Base-by-base conservation (phyloP, 345 rosid species). In the Salix suchowensis region DNA sequence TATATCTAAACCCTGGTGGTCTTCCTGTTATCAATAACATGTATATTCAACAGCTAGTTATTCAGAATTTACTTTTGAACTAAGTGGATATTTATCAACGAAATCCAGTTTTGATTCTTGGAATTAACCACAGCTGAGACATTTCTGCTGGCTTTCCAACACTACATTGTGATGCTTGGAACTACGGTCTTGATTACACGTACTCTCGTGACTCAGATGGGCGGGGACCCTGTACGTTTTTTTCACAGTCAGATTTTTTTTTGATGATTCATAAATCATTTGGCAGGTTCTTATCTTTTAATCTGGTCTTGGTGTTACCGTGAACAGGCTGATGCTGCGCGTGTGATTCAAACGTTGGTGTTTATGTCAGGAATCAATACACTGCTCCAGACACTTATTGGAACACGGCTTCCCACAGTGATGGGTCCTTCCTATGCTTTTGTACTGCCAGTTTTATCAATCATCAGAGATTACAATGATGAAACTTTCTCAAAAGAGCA, bases 291-390 rank as follows among this genome's bases (percentile, higher is more conserved):
- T 72, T 64, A 21, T 69, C 21, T 15, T 18, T 19, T 65, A 62
- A 24, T 67, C 62, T 66, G 44, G 34, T 70, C 74, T 66, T 62
- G 73, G 40, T 79, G 23, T 71, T 71, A 19, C 14, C 75, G 34
- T 74, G 72, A 82, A 58, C 86, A 96, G 99, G 97, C 91, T 28
- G 99, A 96, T 81, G 91, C 86, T 82, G 99, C 96, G 36, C 89
- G 90, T 61, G 97, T 91, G 67, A 96, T 96, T 64, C 95, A 94
- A 72, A 81, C 91, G 0, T 71, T 96, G 82, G 79, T 96, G 83
- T 92, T 96, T 77, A 89, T 96, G 99, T 86, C 97, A 0, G 98
- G 93, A n/a, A 74, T 96, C 21, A 94, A 96, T 84, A 94, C 99
- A 10, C 86, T 92, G 84, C 84, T 96, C 70, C 99, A 96, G 73